phyloP scores from a whole-genome alignment of 1,139 yeast genomes.

The Nakaseomyces bracarensis region DNA sequence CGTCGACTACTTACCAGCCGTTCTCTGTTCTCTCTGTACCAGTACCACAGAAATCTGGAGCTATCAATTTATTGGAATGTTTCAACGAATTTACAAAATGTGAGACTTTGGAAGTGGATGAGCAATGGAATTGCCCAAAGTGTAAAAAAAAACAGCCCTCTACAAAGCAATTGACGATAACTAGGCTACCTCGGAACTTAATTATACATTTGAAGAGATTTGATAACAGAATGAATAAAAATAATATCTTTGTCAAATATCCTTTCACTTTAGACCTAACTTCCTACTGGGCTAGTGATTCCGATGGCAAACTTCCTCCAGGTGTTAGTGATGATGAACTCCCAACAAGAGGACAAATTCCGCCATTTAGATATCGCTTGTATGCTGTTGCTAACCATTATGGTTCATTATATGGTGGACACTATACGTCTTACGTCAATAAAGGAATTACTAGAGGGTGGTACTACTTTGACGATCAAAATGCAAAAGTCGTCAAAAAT shows the following conservation, averaged over 20 bases:
- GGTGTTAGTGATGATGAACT: conserved; percentile 32
- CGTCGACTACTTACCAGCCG: conserved; percentile 80
- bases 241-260: conserved; percentile 33
- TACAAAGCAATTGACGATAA: conserved; percentile 55
- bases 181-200: conserved; percentile 61
- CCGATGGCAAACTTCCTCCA: conserved; percentile 31
- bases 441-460: conserved; percentile 42
- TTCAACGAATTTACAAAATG: conserved; percentile 55
- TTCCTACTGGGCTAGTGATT: conserved; percentile 58
- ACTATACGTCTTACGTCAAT: conserved; percentile 75
- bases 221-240: conserved; percentile 34
- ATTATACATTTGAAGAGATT: conserved; percentile 76
- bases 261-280: conserved; percentile 54
- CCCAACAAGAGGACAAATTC: conserved; percentile 62
- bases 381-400: conserved; percentile 80
- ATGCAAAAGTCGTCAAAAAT: conserved; percentile 20
- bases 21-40: conserved; percentile 70
- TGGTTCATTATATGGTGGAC: conserved; percentile 78
- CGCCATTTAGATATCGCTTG: conserved; percentile 68
- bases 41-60: conserved; percentile 40
- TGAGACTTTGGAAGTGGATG: conserved; percentile 67
- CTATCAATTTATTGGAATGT: conserved; percentile 47
- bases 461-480: conserved; percentile 28
- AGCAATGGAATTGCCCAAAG: conserved; percentile 79
- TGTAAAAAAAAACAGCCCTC: conserved; percentile 63